phyloP scores from a whole-genome alignment of 2,329 filamentous ascomycete species.

The Graphiopsis chlorocephala region DNA sequence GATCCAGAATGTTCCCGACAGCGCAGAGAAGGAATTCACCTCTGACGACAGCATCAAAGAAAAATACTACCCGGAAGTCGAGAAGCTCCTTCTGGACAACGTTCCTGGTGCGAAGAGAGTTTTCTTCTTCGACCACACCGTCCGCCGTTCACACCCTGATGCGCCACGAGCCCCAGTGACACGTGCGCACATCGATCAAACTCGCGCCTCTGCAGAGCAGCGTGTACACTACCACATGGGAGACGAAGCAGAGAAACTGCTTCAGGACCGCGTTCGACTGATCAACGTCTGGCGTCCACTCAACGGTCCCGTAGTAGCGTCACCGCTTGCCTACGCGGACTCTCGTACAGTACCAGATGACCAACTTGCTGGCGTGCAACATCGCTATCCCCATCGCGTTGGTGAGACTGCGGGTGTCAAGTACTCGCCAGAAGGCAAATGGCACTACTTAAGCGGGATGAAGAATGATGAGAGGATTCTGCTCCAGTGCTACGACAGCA shows the following conservation, averaged over 20 bases:
- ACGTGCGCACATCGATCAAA: constrained; percentile 81
- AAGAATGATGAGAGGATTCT: constrained; percentile 55
- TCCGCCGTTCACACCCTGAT: constrained; percentile 63
- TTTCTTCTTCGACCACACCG: constrained; percentile 82
- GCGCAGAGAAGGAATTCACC: constrained; percentile 58
- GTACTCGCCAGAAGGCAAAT: constrained; percentile 62
- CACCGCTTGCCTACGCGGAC: constrained; percentile 58
- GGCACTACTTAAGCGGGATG: constrained; percentile 82
- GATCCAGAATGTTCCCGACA: constrained; percentile 55
- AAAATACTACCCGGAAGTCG: constrained; percentile 83
- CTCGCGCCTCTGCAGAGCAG: constrained; percentile 59
- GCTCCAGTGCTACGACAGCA: constrained; percentile 49
- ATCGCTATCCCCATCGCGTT: constrained; percentile 66
- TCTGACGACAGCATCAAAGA: constrained; percentile 67
- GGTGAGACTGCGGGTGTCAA: constrained; percentile 73
- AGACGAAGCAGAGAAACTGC: constrained; percentile 64
- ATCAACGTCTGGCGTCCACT: constrained; percentile 80
- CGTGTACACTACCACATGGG: constrained; percentile 68
- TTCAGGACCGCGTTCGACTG: constrained; percentile 71
- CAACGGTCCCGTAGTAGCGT: constrained; percentile 56
- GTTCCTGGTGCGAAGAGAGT: constrained; percentile 66
- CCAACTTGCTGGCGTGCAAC: constrained; percentile 70
- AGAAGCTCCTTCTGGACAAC: constrained; percentile 64
- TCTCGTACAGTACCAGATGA: constrained; percentile 54
- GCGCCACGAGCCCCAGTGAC: constrained; percentile 67